Percentiles rank a stretch among this genome's conserved stretches.
phyloP scores from a whole-genome alignment of 1,139 yeast genomes.

The Yamadazyma dendronema region DNA sequence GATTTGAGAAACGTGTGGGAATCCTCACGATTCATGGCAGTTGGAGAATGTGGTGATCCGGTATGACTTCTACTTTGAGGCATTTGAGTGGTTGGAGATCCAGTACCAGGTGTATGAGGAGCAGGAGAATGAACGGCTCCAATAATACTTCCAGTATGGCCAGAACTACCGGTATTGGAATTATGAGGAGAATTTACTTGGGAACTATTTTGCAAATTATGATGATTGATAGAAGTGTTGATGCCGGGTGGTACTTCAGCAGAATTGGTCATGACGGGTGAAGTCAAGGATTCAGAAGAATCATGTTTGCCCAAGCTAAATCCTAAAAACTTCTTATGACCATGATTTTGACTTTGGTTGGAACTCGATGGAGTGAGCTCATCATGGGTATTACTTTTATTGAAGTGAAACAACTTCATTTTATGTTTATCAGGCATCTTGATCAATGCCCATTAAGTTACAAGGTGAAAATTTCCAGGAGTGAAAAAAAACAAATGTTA shows the following conservation, averaged over 20 bases:
- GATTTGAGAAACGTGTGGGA: conserved; percentile 33
- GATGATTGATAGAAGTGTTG: neutral
- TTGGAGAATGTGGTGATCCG: conserved; percentile 15
- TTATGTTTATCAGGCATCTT: conserved; percentile 49
- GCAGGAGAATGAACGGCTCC: neutral
- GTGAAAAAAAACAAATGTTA: no score
- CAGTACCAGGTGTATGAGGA: neutral
- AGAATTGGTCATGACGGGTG: conserved; percentile 33
- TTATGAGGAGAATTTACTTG: neutral
- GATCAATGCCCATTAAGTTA: conserved; percentile 2
- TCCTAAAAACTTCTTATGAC: conserved; percentile 32
- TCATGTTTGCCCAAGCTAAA: conserved; percentile 41
- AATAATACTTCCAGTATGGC: neutral
- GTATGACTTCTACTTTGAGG: conserved; percentile 18
- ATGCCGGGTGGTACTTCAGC: conserved; percentile 10
- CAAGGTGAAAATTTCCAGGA: neutral
- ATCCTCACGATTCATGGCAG: conserved; percentile 23
- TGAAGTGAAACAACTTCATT: conserved; percentile 40
- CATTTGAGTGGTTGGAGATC: conserved; percentile 4
- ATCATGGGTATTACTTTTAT: conserved; percentile 23
- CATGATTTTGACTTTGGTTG: conserved; percentile 32
- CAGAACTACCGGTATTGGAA: neutral
- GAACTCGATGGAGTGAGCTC: conserved; percentile 29
- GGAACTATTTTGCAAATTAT: conserved; percentile 4
- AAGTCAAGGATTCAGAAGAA: conserved; percentile 33